Base-by-base conservation (phyloP, 345 rosid species). In the Abelmoschus esculentus region DNA sequence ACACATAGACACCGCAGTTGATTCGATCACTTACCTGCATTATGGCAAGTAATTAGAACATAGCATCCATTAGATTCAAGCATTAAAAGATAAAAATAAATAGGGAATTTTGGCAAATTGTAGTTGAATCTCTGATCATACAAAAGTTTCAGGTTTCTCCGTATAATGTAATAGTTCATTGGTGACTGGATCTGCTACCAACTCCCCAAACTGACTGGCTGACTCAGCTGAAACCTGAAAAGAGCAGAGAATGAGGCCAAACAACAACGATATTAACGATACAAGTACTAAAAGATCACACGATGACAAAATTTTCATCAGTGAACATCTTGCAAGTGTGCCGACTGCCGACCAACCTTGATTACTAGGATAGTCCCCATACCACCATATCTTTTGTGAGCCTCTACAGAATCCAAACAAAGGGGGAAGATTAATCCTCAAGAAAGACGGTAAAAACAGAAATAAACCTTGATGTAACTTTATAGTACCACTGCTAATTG, bases 81-180 rank as follows among this genome's bases (percentile, higher is more conserved):
- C 32, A 66, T 67, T 50, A 0, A 18, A 72, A 52, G 57, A 67
- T n/a, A 61, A 40, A 10, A 40, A 55, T 22, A 66, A 8, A 3
- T 18, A 32, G 61, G 12, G 1, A 46, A 59, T 40, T 38, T 28
- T 18, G 13, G 13, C 44, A 57, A 61, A 62, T 54, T 65, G 46
- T 6, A 36, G 18, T 14, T 62, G 42, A 68, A 42, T 67, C 46
- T 31, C 59, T 63, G 67, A 73, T 70, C 98, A 40, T 85, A 93
- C 98, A 78, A 93, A 93, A 18, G 98, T 93, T 79, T 93, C 97
- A 7, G 98, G 98, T 81, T 90, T 93, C 80, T 93, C 98, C 1
- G 93, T 89, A 79, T 93, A 93, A 82, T 93, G 98, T 84, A 93
- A 81, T 75, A 93, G 75, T 73, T 93, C 98, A 52, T 93, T 86